phyloP scores from a whole-genome alignment of 306 rosid genomes.

The Begonia peltatifolia region DNA sequence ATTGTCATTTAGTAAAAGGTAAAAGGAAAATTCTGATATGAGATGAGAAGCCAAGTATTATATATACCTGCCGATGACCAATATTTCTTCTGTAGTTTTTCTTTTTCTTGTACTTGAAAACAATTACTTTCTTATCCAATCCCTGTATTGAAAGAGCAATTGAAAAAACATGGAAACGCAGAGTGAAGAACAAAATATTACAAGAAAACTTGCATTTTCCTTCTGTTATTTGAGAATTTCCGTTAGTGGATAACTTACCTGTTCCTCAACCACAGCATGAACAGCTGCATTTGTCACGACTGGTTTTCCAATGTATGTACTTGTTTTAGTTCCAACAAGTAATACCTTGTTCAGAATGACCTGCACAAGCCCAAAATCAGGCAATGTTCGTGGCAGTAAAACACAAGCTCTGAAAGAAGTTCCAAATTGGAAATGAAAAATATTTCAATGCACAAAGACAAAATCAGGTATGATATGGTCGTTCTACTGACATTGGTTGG shows the following conservation, averaged over 20 bases:
- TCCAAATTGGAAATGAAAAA: no score
- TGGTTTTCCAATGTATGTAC: slow-evolving; percentile 78
- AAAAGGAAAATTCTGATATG: no score
- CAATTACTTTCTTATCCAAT: slow-evolving; percentile 61
- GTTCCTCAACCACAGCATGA: slow-evolving; percentile 94
- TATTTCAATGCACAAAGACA: no score
- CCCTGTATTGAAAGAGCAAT: slow-evolving; percentile 28
- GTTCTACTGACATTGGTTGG: no score
- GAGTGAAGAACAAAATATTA: no score
- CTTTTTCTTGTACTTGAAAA: slow-evolving; percentile 87
- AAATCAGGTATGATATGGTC: no score
- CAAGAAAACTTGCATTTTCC: no score
- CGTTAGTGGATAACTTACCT: slow-evolving; percentile 16
- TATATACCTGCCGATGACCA: slow-evolving; percentile 84
- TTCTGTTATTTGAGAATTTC: no score
- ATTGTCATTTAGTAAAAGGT: no score
- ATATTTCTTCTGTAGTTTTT: slow-evolving; percentile 73
- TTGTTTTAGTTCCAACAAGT: slow-evolving; percentile 74
- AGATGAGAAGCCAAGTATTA: no score
- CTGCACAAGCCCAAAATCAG: slow-evolving; percentile 28
- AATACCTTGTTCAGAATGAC: slow-evolving; percentile 76
- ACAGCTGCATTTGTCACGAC: slow-evolving; percentile 92
- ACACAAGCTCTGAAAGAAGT: background rate
- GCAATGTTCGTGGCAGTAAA: slow-evolving; percentile 1
- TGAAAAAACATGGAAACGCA: no score